Percentiles rank a stretch among this genome's conserved stretches.
These are phyloP conservation scores for Rhododendron vialii DNA, from an alignment of 148 eudicot species.

Conservation along the genomic window DNA sequence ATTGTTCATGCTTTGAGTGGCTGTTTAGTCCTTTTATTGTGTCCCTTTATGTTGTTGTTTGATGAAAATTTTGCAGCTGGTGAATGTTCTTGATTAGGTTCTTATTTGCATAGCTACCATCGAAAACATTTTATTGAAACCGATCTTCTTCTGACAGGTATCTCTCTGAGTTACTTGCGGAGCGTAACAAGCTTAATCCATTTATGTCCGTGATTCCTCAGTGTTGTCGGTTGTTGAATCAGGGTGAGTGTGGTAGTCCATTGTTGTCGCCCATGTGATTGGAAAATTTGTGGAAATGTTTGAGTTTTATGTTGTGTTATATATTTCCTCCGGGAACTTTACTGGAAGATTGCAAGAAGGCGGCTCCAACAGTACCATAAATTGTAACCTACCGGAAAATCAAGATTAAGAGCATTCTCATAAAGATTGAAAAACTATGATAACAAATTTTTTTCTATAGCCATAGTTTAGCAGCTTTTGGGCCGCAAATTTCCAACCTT, in stretches of 20 bases:
- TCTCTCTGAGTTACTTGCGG: slow-evolving; percentile 72
- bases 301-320: not conserved
- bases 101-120: not conserved
- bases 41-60: not conserved
- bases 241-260: slow-evolving; percentile 54
- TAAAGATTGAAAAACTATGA: not conserved
- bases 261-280: not conserved
- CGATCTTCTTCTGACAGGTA: slow-evolving; percentile 46
- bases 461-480: not conserved
- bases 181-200: slow-evolving; percentile 80
- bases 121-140: not conserved
- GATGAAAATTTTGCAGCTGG: not conserved
- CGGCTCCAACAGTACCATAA: not conserved
- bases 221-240: slow-evolving; percentile 71
- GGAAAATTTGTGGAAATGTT: not conserved
- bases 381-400: not conserved
- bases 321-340: not conserved
- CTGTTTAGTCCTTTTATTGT: not conserved
- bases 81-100: not conserved
- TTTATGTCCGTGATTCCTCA: slow-evolving; percentile 76
- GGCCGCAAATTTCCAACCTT: not conserved
- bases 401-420: not conserved
- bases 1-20: not conserved
- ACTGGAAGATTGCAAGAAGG: not conserved
- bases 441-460: not conserved